Conservation (phyloP, 2,329 filamentous ascomycete species). For the Aureobasidium lini region DNA sequence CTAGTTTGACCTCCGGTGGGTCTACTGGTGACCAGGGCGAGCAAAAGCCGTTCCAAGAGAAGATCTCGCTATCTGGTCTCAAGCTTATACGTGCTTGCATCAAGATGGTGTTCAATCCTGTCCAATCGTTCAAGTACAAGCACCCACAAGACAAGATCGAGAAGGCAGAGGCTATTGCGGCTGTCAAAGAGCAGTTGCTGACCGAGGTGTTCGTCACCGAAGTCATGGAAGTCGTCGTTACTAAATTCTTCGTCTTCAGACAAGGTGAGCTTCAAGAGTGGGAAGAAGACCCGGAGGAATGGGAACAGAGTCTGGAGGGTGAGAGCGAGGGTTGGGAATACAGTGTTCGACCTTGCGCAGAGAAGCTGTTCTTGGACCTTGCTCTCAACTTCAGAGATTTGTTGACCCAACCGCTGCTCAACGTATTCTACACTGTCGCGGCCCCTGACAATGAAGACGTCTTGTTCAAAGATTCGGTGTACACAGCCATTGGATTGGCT, state of each 20-base stretch:
- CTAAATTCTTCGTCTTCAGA: constrained; percentile 80
- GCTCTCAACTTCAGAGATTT: constrained; percentile 81
- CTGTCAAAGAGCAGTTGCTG: constrained; percentile 67
- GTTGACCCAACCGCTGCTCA: constrained; percentile 68
- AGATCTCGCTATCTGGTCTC: constrained; percentile 73
- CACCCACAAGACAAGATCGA: constrained; percentile 68
- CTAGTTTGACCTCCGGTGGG: constrained; percentile 42
- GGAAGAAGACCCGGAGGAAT: constrained; percentile 92
- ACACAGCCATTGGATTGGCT: constrained; percentile 83
- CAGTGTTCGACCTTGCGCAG: constrained; percentile 83
- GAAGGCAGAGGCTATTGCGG: constrained; percentile 59
- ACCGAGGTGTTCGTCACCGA: constrained; percentile 69
- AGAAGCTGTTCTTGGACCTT: constrained; percentile 88
- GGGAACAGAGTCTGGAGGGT: constrained; percentile 81
- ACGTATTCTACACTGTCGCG: constrained; percentile 63
- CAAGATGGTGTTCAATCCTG: constrained; percentile 74
- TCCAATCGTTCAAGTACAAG: constrained; percentile 76
- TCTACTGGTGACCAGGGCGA: constrained; percentile 36
- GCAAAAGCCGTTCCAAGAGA: constrained; percentile 54
- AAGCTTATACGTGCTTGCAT: constrained; percentile 75
- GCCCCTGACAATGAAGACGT: constrained; percentile 59
- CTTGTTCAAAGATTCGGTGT: constrained; percentile 85
- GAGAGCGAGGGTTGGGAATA: constrained; percentile 84
- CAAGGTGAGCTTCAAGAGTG: constrained; percentile 80
- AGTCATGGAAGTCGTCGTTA: constrained; percentile 78